These are phyloP conservation scores for Plectranthus barbatus DNA, from an alignment of 257 asterid species.

Conservation along the genomic window DNA sequence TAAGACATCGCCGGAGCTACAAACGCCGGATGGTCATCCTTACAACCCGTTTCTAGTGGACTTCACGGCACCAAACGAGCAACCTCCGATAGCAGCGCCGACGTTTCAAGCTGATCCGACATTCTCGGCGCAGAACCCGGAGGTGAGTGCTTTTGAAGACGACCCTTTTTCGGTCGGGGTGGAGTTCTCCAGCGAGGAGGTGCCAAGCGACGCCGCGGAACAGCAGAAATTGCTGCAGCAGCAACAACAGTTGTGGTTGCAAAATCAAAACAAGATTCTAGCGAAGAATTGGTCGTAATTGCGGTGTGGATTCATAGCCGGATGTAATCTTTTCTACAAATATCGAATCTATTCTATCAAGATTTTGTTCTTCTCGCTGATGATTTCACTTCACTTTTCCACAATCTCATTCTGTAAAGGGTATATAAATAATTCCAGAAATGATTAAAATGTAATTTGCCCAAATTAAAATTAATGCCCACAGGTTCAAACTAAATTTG, in stretches of 20 bases:
- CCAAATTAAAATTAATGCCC: no score
- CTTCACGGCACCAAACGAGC: background rate
- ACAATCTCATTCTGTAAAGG: no score
- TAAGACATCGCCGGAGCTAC: slow-evolving; percentile 4
- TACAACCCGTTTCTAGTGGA: slow-evolving; percentile 52
- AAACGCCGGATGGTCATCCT: slow-evolving; percentile 7
- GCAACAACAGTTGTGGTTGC: slow-evolving; percentile 62
- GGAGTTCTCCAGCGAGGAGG: slow-evolving; percentile 18
- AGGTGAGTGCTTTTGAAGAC: slow-evolving; percentile 13
- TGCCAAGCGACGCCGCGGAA: slow-evolving; percentile 20
- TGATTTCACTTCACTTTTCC: no score
- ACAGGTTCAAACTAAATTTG: no score
- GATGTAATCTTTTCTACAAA: background rate
- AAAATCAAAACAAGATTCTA: slow-evolving; percentile 64
- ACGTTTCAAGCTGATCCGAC: slow-evolving; percentile 43
- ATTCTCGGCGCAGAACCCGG: slow-evolving; percentile 32
- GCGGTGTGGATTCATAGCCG: background rate
- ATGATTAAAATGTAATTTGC: no score
- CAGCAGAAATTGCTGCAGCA: slow-evolving; percentile 34
- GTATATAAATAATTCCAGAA: no score
- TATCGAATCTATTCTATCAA: background rate
- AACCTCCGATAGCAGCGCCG: slow-evolving; percentile 12
- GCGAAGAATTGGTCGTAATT: slow-evolving; percentile 34
- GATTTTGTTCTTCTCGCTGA: background rate
- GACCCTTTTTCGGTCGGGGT: slow-evolving; percentile 44